Base-by-base conservation (phyloP, 2,329 filamentous ascomycete species). In the Ophiostoma ulmi region DNA sequence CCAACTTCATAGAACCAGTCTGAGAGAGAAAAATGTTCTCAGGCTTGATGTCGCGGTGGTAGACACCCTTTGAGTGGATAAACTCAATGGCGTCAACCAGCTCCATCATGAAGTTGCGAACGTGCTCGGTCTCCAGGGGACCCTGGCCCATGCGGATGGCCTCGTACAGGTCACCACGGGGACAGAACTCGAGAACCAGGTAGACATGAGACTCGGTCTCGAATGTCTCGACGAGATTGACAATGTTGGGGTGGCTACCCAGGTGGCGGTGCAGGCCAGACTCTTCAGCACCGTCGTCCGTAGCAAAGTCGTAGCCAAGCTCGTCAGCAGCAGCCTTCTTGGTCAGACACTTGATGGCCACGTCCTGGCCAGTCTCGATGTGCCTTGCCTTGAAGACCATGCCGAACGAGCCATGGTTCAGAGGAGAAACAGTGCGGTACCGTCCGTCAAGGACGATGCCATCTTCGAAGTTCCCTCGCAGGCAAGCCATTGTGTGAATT, bases 351-450 rank as follows among this genome's bases (percentile, higher is more conserved):
- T 99, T 99, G 86, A 99, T 91, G 73, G 95, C 95, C 75, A 99
- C 95, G 72, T 88, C 86, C 72, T 95, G 85, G 75, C 89, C 87
- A 72, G 91, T 97, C 74, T 85, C 79, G 74, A 89, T 84, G 79
- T 99, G 93, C 79, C 86, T 90, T 72, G 94, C 95, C 82, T 93
- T 90, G 81, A 97, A 97, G 77, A 99, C 95, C 92, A 98, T 96
- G 78, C 95, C 95, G 78, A 98, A 99, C 70, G 95, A 98, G 76
- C 95, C 95, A 86, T 97, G 93, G 79, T 99, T 99, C 83, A 99
- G 91, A 71, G 95, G 94, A 75, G 94, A 92, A 78, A 97, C 86
- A 71, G 94, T 97, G 82, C 91, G 86, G 80, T 95, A 99, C 75
- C 95, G 94, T 80, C 92, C 93, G 79, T 92, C 89, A 78, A 97